Percentiles rank a stretch among this genome's conserved stretches.
Evolutionary conservation across 1,284 basidiomycete genomes (phyloP).

Genomic region (Trametes sp.): DNA sequence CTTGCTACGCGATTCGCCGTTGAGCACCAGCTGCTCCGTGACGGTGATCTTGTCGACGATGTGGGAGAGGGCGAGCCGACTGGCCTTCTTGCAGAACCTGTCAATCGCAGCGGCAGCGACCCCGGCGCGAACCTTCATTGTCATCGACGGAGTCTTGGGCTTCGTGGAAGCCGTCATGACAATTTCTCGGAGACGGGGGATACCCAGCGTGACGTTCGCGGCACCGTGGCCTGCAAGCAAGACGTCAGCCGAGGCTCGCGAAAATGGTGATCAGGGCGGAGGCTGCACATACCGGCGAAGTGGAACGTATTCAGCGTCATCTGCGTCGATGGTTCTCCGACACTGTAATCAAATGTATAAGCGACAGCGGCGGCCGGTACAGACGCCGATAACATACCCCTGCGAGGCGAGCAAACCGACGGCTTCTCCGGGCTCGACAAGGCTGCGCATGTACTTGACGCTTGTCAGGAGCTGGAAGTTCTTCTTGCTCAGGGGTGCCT

Average conservation of each 20-base stretch:
- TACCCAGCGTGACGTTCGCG: conserved; percentile 99
- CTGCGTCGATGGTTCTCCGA: conserved; percentile 99
- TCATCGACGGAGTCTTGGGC: conserved; percentile 99
- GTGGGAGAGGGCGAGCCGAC: conserved; percentile 88
- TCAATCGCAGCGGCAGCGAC: conserved; percentile 68
- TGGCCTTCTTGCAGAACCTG: conserved; percentile 91
- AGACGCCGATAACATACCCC: conserved; percentile 64
- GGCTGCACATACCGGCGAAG: conserved; percentile 80
- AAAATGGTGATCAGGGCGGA: conserved; percentile 21
- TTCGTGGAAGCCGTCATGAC: conserved; percentile 99
- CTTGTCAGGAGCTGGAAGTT: conserved; percentile 87
- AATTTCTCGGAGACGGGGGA: conserved; percentile 98
- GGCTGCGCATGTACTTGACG: conserved; percentile 90
- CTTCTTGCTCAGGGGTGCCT: conserved; percentile 58
- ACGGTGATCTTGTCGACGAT: conserved; percentile 89
- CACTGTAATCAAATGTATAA: conserved; percentile 55
- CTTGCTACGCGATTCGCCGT: conserved; percentile 77
- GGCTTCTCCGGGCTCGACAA: conserved; percentile 98
- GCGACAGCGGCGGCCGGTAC: conserved; percentile 5
- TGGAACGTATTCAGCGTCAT: conserved; percentile 99
- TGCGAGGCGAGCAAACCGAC: conserved; percentile 98
- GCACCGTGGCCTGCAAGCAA: conserved; percentile 86
- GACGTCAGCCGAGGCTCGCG: conserved; percentile 21
- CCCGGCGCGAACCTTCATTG: conserved; percentile 72
- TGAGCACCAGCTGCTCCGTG: conserved; percentile 78